Conservation (phyloP, 805 yeast species). For the Lachancea thermotolerans region DNA sequence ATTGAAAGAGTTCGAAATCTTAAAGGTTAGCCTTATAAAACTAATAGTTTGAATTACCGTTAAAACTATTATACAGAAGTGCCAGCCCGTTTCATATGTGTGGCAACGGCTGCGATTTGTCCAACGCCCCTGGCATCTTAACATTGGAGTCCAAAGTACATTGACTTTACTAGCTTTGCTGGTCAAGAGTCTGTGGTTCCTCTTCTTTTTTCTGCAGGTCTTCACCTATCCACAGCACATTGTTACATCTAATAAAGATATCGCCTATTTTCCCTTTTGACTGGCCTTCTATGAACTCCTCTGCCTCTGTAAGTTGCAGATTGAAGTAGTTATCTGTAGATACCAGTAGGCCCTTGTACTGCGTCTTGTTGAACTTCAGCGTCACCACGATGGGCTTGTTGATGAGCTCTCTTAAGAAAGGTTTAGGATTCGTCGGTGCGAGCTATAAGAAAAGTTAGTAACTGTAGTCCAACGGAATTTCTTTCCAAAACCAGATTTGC, state of each 20-base stretch:
- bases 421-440: constrained; percentile 78
- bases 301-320: constrained; percentile 60
- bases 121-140: background rate
- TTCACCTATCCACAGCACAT: constrained; percentile 70
- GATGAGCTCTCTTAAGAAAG: constrained; percentile 74
- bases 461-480: background rate
- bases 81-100: background rate
- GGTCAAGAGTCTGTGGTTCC: background rate
- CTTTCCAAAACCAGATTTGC: background rate
- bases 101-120: background rate
- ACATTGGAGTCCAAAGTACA: background rate
- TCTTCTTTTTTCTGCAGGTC: constrained; percentile 1
- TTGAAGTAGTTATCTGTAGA: constrained; percentile 93
- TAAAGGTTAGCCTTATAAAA: no score
- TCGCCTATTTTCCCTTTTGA: constrained; percentile 59
- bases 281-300: constrained; percentile 43
- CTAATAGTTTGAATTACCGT: no score
- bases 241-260: constrained; percentile 82
- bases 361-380: constrained; percentile 85
- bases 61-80: no score
- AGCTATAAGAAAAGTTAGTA: constrained; percentile 23
- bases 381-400: constrained; percentile 66
- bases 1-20: no score
- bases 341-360: constrained; percentile 70
- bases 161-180: background rate